Evolutionary conservation across 345 rosid species (phyloP), one percentile per base, ranked within the genome.

Genomic region (Citrus trifoliata): DNA sequence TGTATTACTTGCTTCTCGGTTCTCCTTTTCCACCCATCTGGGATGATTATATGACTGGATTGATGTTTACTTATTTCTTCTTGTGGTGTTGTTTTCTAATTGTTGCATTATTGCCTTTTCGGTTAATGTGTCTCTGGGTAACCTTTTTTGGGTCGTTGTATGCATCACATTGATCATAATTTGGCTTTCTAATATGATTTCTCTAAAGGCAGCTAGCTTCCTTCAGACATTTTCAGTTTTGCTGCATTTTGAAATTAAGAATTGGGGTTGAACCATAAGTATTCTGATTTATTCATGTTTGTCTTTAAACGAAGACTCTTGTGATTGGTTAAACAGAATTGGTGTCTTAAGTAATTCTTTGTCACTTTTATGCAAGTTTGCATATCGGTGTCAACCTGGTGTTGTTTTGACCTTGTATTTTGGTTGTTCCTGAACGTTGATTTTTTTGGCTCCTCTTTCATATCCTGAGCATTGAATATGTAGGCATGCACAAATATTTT

Each of bases 131-230:
- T 37, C 55, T 64, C 68, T 76, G 80, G 77, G 65, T 25, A n/a
- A 16, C 51, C 24, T 61, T 55, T 37, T 28, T 28, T 2, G 30
- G 13, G 1, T 28, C 21, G 4, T 4, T 51, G 32, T 32, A 51
- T 22, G 13, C 62, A 35, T 69, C 72, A 55, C 73, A 74, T 63
- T 78, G 79, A 13, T 74, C 6, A 37, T n/a, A 72, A 56, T 18
- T 59, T 8, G 19, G 62, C 38, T 22, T 46, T 13, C 51, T 46
- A 46, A 46, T 13, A 12, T 46, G 51, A 46, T 13, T 46, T 46
- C 51, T 46, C 14, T 46, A 13, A 12, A 13, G 51, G 51, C 14
- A 12, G 51, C 1, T 53, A 18, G 58, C 58, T 18, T 51, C 56
- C 6, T 51, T 16, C 0, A 53, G 6, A 53, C 58, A 37, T 37